These are phyloP conservation scores for Plantago major DNA, from an alignment of 257 asterid species.

Conservation along the genomic window DNA sequence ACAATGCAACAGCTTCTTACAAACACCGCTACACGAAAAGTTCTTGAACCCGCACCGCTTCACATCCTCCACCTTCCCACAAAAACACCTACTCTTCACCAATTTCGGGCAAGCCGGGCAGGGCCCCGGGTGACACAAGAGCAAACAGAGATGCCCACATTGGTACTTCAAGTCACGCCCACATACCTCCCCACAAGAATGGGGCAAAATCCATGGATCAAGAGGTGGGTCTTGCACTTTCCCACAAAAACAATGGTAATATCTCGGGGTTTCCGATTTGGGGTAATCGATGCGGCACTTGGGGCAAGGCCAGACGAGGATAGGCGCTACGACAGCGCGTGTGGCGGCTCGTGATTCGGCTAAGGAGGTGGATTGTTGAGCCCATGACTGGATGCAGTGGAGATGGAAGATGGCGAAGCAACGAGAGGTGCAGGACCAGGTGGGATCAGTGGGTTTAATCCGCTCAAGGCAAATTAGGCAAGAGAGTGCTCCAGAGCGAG, in stretches of 20 bases:
- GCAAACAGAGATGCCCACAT: constrained; percentile 77
- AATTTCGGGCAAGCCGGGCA: constrained; percentile 92
- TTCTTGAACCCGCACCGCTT: constrained; percentile 84
- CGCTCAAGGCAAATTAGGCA: constrained; percentile 96
- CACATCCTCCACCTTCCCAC: constrained; percentile 72
- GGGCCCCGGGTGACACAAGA: constrained; percentile 90
- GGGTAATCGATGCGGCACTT: constrained; percentile 82
- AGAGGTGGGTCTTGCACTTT: constrained; percentile 68
- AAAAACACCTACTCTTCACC: constrained; percentile 61
- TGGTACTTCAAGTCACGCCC: constrained; percentile 56
- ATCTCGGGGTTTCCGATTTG: constrained; percentile 57
- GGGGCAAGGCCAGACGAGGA: constrained; percentile 87
- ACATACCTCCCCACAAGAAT: constrained; percentile 89
- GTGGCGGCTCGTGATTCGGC: constrained; percentile 74
- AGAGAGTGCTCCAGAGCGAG: constrained; percentile 88
- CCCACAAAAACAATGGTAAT: constrained; percentile 75
- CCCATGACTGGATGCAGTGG: constrained; percentile 93
- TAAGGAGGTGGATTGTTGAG: constrained; percentile 61
- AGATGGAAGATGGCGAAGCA: constrained; percentile 93
- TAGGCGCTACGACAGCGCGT: constrained; percentile 58
- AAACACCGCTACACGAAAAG: constrained; percentile 55
- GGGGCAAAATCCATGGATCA: constrained; percentile 95
- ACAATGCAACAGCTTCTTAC: constrained; percentile 57
- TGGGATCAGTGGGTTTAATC: constrained; percentile 73
- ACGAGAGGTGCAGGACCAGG: constrained; percentile 85